Evolutionary conservation across 768 basidiomycete genomes (phyloP).

Genomic region (Lactarius sanguifluus): DNA sequence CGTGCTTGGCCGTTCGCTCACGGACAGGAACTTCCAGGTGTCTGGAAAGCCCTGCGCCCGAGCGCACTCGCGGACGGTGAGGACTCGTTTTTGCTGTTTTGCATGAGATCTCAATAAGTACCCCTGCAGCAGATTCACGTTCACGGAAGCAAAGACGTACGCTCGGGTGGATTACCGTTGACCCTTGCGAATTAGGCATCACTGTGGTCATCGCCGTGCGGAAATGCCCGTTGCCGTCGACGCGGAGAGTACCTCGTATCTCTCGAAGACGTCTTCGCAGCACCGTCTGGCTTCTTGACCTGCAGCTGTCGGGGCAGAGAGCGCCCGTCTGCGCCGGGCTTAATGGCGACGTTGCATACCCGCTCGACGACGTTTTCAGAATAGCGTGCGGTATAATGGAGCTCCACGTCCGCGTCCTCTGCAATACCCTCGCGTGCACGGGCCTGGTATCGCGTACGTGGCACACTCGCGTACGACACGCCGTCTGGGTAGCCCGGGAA

Average conservation of each 20-base stretch:
- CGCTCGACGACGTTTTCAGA: slow-evolving; percentile 49
- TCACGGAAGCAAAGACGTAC: slow-evolving; percentile 34
- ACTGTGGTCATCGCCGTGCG: slow-evolving; percentile 62
- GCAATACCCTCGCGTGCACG: slow-evolving; percentile 37
- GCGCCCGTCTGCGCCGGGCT: slow-evolving; percentile 45
- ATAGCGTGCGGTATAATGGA: slow-evolving; percentile 58
- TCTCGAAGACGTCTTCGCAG: neutral
- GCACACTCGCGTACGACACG: slow-evolving; percentile 43
- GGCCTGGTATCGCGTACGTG: slow-evolving; percentile 46
- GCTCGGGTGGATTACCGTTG: slow-evolving; percentile 46
- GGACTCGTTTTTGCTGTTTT: slow-evolving; percentile 65
- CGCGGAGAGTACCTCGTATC: slow-evolving; percentile 50
- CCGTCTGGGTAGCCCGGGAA: slow-evolving; percentile 51
- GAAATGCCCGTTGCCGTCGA: slow-evolving; percentile 54
- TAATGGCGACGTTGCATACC: slow-evolving; percentile 55
- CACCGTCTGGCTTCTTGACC: neutral
- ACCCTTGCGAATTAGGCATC: slow-evolving; percentile 51
- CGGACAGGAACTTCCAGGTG: slow-evolving; percentile 58
- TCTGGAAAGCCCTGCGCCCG: slow-evolving; percentile 82
- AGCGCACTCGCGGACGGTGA: slow-evolving; percentile 43
- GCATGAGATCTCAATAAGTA: neutral
- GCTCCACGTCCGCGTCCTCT: slow-evolving; percentile 41
- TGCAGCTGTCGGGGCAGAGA: slow-evolving; percentile 7
- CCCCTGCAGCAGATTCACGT: neutral
- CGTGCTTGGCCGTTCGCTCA: slow-evolving; percentile 37